Conservation (phyloP, 768 basidiomycete genomes). For the Trametes cinnabarina region DNA sequence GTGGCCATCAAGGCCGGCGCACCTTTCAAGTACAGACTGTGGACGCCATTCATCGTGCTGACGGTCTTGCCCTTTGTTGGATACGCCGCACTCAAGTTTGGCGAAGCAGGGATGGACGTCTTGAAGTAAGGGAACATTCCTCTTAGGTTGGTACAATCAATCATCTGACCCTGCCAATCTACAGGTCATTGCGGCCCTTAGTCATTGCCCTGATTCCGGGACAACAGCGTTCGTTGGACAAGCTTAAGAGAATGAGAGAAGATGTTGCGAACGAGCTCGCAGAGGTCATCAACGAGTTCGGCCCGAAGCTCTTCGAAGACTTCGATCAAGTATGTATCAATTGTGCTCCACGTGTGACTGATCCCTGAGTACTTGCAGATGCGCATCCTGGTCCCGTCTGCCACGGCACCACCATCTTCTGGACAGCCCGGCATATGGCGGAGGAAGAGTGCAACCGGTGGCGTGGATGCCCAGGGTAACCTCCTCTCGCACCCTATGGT, state of each 20-base stretch:
- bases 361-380: constrained; percentile 41
- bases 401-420: constrained; percentile 78
- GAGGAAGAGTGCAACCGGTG: constrained; percentile 76
- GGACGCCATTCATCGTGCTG: constrained; percentile 77
- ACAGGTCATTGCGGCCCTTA: constrained; percentile 85
- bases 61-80: constrained; percentile 82
- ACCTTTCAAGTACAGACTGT: constrained; percentile 60
- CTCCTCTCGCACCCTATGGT: constrained; percentile 87
- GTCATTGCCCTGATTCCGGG: constrained; percentile 86
- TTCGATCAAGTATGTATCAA: constrained; percentile 65
- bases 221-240: constrained; percentile 76
- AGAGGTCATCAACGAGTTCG: constrained; percentile 82
- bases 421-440: constrained; percentile 74
- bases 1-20: constrained; percentile 67
- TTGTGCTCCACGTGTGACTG: not conserved
- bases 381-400: constrained; percentile 80
- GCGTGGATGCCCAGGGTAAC: constrained; percentile 82
- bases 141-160: not conserved
- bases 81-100: constrained; percentile 92
- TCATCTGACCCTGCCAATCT: not conserved
- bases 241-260: constrained; percentile 69
- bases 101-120: constrained; percentile 97
- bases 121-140: constrained; percentile 68
- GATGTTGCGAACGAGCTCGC: constrained; percentile 82
- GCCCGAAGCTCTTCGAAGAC: constrained; percentile 82